Base-by-base conservation (phyloP, 768 basidiomycete genomes). In the Auricularia sp. region DNA sequence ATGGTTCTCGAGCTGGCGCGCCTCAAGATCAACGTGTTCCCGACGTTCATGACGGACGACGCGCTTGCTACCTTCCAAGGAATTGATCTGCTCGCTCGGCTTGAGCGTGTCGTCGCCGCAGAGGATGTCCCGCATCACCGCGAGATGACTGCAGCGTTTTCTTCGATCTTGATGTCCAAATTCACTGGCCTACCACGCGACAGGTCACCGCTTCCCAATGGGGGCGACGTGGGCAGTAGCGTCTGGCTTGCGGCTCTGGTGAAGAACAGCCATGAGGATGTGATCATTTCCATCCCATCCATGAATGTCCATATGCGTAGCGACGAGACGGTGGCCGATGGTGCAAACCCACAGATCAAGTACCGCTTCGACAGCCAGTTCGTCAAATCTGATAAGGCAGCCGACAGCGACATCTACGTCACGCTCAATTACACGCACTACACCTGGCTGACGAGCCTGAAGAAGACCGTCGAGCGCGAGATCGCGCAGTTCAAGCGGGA, bases 221-320 rank as follows among this genome's bases (percentile, higher is more conserved):
- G 80, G 44, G 72, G 74, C 2, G 67, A 76, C 44, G 68, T 71
- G 7, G 56, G 66, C 21, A 80, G 83, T 61, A 81, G 77, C 47
- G 77, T 79, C 33, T 91, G 89, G 88, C 74, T 91, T n/a, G 74
- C 76, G 10, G 74, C 77, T 0, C 75, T 91, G 3, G 77, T 87
- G 67, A 83, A 83, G 69, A 81, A 82, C 39, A 84, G 87, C 0
- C 71, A 78, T 3, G 86, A 90, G 68, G 85, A 89, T 0, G 90
- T 78, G 29, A 91, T 93, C 62, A 88, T 91, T 42, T 88, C 88
- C 4, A 73, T 93, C 53, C 91, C 91, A 2, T 83, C 88, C 2
- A 91, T 93, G 89, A 81, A 80, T 64, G 90, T 93, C 79, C 77
- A 82, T 62, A 93, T 93, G 91, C 74, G 79, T 63, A 90, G 87